Evolutionary conservation across 768 basidiomycete species (phyloP), one percentile per base, ranked within the genome.

Genomic region (Clavaria fumosa): DNA sequence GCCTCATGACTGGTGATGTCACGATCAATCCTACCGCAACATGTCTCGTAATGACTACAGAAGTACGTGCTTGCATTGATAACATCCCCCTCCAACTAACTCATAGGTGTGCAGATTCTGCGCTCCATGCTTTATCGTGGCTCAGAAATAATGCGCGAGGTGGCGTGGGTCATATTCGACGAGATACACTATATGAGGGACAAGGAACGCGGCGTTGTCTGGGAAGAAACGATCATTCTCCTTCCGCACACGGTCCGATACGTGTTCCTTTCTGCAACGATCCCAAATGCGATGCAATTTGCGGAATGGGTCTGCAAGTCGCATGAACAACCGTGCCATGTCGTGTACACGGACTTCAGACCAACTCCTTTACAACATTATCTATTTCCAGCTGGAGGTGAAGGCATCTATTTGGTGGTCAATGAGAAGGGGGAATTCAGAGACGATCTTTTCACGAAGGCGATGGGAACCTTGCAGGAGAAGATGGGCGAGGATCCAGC

Each of bases 161-260:
- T 99, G n/a, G 90, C 91, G 1, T 99, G 95, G 95, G 93, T 97
- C 40, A 75, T 99, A 46, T 99, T 97, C 56, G 95, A 99, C 53
- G 95, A 99, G 61, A 95, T 99, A 43, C 95, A 99, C 54, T 99
- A 97, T 61, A 99, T 97, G 95, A 80, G 95, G 43, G 95, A 97
- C 64, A 89, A 89, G 51, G 95, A 99, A 54, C 84, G 95, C 47
- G 95, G 95, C 47, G 95, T 99, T 14, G 95, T 99, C 19, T 97
- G 95, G 95, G 93, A 99, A 59, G 91, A 95, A 56, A 91, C 90
- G 1, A 95, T 97, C 52, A 97, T 97, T 48, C 74, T 99, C 2
- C 75, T 99, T 7, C 95, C 95, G 6, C 86, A 95, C 56, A 79
- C 76, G 10, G 93, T 97, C 44, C 89, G 83, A 59, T 93, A 95